Evolutionary conservation across 2,329 filamentous ascomycete species (phyloP).

Genomic region (Fusarium udum): DNA sequence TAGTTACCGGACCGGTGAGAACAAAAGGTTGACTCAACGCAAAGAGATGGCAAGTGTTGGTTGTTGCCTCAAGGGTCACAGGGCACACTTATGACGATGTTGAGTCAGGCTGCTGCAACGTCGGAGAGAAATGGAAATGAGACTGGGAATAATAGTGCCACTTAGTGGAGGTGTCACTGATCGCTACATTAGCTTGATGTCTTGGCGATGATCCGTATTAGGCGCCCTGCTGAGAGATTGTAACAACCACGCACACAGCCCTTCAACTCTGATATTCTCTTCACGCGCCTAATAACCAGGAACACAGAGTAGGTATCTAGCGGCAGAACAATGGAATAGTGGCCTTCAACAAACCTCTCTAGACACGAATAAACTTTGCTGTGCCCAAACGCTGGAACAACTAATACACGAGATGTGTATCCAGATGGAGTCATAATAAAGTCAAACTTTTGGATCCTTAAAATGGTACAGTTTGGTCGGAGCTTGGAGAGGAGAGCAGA

Average conservation of each 20-base stretch:
- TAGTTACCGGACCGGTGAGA: not conserved
- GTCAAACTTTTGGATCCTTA: conserved; percentile 1
- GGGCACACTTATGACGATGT: conserved; percentile 9
- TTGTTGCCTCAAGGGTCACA: conserved; percentile 13
- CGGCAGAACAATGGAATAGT: not conserved
- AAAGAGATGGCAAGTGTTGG: not conserved
- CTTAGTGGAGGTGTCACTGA: conserved; percentile 12
- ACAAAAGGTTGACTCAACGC: not conserved
- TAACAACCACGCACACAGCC: conserved; percentile 1
- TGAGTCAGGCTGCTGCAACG: conserved; percentile 8
- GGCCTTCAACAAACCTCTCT: not conserved
- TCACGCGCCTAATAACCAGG: not conserved
- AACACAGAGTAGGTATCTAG: not conserved
- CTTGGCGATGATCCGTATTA: conserved; percentile 26
- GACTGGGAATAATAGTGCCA: conserved; percentile 28
- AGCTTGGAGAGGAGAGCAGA: conserved; percentile 1
- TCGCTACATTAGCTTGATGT: not conserved
- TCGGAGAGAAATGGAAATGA: conserved; percentile 32
- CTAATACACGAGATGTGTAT: not conserved
- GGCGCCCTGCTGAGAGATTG: conserved; percentile 13
- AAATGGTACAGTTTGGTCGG: not conserved
- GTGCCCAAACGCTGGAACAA: not conserved
- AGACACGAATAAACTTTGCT: not conserved
- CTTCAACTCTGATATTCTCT: not conserved
- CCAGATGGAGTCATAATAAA: conserved; percentile 4